A percentile compares a stretch with the other conserved stretches of the same genome.
These are phyloP conservation scores for Acaromyces ingoldii DNA, from an alignment of 1,284 basidiomycete genomes.

Conservation along the genomic window DNA sequence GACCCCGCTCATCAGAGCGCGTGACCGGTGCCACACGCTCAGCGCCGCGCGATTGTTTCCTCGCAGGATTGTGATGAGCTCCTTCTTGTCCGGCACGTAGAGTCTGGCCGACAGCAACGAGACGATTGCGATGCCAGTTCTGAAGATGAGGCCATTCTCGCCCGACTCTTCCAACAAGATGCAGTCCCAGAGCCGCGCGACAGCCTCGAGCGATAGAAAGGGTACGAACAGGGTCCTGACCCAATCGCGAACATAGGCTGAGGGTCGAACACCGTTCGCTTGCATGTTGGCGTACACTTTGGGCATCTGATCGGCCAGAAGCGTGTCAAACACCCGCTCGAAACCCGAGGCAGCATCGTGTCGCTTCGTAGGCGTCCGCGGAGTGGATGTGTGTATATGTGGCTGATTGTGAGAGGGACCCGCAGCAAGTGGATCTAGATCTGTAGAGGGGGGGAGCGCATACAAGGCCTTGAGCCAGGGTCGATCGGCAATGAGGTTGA, in stretches of 20 bases:
- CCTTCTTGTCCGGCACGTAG: constrained; percentile 35
- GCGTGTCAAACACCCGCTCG: constrained; percentile 79
- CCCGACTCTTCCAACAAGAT: constrained; percentile 42
- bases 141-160: constrained; percentile 35
- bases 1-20: not conserved
- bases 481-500: constrained; percentile 62
- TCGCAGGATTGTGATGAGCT: constrained; percentile 25
- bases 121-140: constrained; percentile 37
- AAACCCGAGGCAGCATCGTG: not conserved
- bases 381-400: not conserved
- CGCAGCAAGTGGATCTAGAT: too few species aligned
- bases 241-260: constrained; percentile 32
- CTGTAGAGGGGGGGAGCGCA: not conserved
- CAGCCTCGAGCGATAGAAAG: constrained; percentile 40
- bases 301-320: constrained; percentile 87
- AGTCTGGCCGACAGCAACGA: constrained; percentile 36
- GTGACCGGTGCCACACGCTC: constrained; percentile 24
- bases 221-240: constrained; percentile 29
- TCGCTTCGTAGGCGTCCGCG: not conserved
- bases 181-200: constrained; percentile 41
- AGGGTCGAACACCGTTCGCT: constrained; percentile 24
- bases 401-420: not conserved
- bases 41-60: constrained; percentile 38
- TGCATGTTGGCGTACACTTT: constrained; percentile 61
- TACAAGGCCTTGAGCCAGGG: constrained; percentile 43